These are phyloP conservation scores for Amanita pallidorosea DNA, from an alignment of 768 basidiomycete species.

Conservation along the genomic window DNA sequence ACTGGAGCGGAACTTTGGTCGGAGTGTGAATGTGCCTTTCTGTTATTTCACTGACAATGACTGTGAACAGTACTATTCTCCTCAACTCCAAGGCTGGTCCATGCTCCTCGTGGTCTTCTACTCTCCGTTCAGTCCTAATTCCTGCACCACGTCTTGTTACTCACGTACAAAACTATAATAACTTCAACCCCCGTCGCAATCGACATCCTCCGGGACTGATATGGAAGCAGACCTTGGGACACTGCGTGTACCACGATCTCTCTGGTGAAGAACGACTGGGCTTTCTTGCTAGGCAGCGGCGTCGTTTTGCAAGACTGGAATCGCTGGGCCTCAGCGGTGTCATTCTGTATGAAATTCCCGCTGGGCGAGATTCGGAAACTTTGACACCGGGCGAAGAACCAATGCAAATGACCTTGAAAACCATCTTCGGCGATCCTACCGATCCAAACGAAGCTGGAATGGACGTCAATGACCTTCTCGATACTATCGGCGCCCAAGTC, in stretches of 20 bases:
- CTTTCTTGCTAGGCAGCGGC: not conserved
- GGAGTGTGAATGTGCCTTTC: not conserved
- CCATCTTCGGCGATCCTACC: slow-evolving; percentile 17
- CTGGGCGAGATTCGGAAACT: not conserved
- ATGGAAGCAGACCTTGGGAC: slow-evolving; percentile 14
- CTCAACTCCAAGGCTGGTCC: slow-evolving; percentile 4
- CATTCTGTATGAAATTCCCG: slow-evolving; percentile 16
- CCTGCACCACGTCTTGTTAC: not conserved
- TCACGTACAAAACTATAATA: not conserved
- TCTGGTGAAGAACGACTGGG: not conserved
- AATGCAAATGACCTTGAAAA: slow-evolving; percentile 11
- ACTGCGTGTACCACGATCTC: slow-evolving; percentile 15
- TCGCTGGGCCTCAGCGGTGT: slow-evolving; percentile 19
- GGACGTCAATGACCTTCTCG: slow-evolving; percentile 18
- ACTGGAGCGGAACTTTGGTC: too few species aligned
- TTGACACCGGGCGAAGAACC: not conserved
- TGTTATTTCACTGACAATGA: not conserved
- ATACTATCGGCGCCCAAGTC: slow-evolving; percentile 15
- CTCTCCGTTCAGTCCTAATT: not conserved
- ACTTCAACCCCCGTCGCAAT: not conserved
- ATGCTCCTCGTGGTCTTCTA: slow-evolving; percentile 2
- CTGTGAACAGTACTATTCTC: not conserved
- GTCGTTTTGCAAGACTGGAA: slow-evolving; percentile 18
- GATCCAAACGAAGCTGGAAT: slow-evolving; percentile 14
- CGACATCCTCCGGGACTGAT: slow-evolving; percentile 13